Percentiles rank a stretch among this genome's conserved stretches.
phyloP scores from a whole-genome alignment of 306 rosid species.

The Sophora flavescens region DNA sequence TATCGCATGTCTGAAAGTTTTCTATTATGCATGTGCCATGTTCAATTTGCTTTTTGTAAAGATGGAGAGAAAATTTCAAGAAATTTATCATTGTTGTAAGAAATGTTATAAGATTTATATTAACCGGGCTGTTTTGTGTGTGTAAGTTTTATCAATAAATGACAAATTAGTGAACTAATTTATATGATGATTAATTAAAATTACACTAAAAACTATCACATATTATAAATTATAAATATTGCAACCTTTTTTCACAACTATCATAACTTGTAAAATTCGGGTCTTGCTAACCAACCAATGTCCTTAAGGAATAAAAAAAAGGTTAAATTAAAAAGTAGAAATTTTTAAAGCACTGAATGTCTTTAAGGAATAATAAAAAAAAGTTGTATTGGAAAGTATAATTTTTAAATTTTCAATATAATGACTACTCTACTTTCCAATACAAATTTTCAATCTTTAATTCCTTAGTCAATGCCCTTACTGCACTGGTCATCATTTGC shows the following conservation, averaged over 20 bases:
- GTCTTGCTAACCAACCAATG: too few species aligned
- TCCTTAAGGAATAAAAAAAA: too few species aligned
- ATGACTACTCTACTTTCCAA: too few species aligned
- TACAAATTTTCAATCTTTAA: too few species aligned
- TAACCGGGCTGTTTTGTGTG: not conserved
- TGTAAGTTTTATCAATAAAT: slow-evolving; percentile 2
- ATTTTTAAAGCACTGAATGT: too few species aligned
- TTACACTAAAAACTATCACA: not conserved
- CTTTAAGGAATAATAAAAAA: too few species aligned
- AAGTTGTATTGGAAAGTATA: too few species aligned
- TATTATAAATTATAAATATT: slow-evolving; percentile 2
- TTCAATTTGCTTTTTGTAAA: not conserved
- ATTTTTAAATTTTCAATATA: too few species aligned
- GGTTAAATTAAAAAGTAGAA: too few species aligned
- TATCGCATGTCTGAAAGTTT: not conserved
- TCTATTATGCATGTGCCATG: not conserved
- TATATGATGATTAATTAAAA: not conserved
- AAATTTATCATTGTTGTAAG: not conserved
- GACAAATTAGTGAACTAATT: not conserved
- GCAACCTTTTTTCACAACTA: not conserved
- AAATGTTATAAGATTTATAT: not conserved
- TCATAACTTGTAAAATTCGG: not conserved
- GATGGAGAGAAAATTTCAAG: not conserved
- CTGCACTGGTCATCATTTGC: too few species aligned
- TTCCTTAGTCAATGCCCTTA: too few species aligned